Evolutionary conservation across 805 yeast genomes (phyloP).

Genomic region (Wickerhamomyces rabaulensis): DNA sequence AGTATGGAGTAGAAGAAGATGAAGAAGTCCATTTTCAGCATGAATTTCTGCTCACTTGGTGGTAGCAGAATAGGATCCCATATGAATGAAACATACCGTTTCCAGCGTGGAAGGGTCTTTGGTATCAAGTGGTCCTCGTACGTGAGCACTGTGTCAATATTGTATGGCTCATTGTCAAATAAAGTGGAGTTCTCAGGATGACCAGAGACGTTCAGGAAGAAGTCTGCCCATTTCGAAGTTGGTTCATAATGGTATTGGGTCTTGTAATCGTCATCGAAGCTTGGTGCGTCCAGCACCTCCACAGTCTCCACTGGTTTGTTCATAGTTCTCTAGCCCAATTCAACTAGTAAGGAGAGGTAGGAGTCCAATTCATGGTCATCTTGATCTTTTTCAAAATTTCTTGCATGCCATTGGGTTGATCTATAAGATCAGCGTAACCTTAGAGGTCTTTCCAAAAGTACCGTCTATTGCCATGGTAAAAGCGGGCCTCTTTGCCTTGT

Average conservation of each 20-base stretch:
- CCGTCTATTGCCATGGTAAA: too few relatives aligned
- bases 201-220: not conserved
- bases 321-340: too few relatives aligned
- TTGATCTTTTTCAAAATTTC: too few relatives aligned
- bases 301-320: too few relatives aligned
- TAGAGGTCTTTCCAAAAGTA: too few relatives aligned
- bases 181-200: not conserved
- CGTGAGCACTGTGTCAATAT: not conserved
- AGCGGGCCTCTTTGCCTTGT: too few relatives aligned
- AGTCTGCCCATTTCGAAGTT: conserved; percentile 33
- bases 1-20: conserved; percentile 9
- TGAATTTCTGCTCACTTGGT: conserved; percentile 1
- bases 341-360: too few relatives aligned
- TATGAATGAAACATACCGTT: too few relatives aligned
- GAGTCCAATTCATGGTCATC: too few relatives aligned
- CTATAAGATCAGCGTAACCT: too few relatives aligned
- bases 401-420: too few relatives aligned
- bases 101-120: not conserved
- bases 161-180: conserved; percentile 1
- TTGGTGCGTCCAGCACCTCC: too few relatives aligned
- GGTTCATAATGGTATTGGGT: conserved; percentile 1
- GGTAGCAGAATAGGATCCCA: conserved; percentile 1
- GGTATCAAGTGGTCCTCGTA: not conserved
- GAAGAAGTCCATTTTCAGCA: conserved; percentile 6
- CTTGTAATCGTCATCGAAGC: not conserved